Evolutionary conservation across 1,284 basidiomycete genomes (phyloP), one percentile per base, ranked within the genome.

Genomic region (Apiotrichum laibachii): DNA sequence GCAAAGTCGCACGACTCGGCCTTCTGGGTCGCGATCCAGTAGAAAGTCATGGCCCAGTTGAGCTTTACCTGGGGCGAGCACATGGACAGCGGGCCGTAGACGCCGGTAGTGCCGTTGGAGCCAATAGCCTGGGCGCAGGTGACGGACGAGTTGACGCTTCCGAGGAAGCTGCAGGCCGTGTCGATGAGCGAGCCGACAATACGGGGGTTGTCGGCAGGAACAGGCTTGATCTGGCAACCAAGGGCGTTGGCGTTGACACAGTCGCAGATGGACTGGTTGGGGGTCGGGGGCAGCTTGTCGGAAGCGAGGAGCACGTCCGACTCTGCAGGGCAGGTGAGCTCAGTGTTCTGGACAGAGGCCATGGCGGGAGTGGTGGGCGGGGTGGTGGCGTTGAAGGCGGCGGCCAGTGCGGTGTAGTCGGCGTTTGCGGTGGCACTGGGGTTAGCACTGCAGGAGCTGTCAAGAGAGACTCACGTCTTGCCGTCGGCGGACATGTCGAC

Each of bases 11-110:
- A 80, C 9, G 88, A 82, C 53, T 84, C 78, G 12, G 79, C 72
- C 72, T 83, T 83, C 57, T 21, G 10, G 39, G 22, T 44, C 19
- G 46, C n/a, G 72, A 89, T 85, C 73, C 88, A 94, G 78, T 85
- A 92, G 62, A 86, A 80, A 70, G 84, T 88, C 84, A 95, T 89
- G 57, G 87, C 86, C 76, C 86, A 95, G 40, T 88, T 90, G 50
- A 92, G 80, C 80, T 90, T 88, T 76, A 87, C 82, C 39, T 83
- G 88, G 85, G 76, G 72, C 26, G 62, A 73, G 56, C 92, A 96
- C 56, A 80, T 83, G 48, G 88, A 85, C 26, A 92, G 79, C 45
- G 81, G 77, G 40, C 91, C 92, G 68, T 94, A 95, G 6, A 80
- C 79, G 40, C 92, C 92, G 18, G 84, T 81, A 16, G 81, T 77